Base-by-base conservation (phyloP, 2,329 filamentous ascomycete genomes). In the Cadophora luteo-olivacea region DNA sequence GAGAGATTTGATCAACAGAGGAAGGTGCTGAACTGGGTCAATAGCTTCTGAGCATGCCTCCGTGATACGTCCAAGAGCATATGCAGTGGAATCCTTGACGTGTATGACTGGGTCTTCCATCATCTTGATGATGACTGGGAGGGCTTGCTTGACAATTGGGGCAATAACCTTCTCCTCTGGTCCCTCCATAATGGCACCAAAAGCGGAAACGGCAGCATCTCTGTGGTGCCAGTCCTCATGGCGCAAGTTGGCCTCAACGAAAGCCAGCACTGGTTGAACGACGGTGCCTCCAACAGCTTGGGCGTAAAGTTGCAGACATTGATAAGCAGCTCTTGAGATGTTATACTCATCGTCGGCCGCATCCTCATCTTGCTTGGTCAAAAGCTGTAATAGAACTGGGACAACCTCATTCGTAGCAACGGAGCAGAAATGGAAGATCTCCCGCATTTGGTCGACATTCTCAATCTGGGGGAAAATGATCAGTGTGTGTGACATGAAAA, bases 181-280 rank as follows among this genome's bases (percentile, higher is more conserved):
- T 32, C 96, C 96, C 79, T 99, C 96, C 94, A 99, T 97, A 76
- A 99, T 98, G 73, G 94, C 96, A 72, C 96, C 96, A 75, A 99
- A 98, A 22, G 96, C 94, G 69, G 96, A 97, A 38, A 99, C 96
- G 62, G 96, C 94, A 64, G 96, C 96, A 83, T 99, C 96, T 75
- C 96, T 90, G 80, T 90, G 88, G 80, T 97, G 94, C 96, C 96
- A 99, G 81, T 98, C 93, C 67, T 97, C 93, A 69, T 89, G 88
- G 72, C 94, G 91, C 62, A 99, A 87, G 82, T 98, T 94, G 76
- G 87, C 86, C 84, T 99, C 96, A 64, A 99, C 95, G 77, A 98
- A 99, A 69, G 87, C 82, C 67, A 99, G 89, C 36, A 99, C 95
- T 8, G 93, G 91, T 57, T 89, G 88, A 69, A 98, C 94, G 72